Conservation (phyloP, 495 filamentous ascomycete species). For the Podospora anserina region DNA sequence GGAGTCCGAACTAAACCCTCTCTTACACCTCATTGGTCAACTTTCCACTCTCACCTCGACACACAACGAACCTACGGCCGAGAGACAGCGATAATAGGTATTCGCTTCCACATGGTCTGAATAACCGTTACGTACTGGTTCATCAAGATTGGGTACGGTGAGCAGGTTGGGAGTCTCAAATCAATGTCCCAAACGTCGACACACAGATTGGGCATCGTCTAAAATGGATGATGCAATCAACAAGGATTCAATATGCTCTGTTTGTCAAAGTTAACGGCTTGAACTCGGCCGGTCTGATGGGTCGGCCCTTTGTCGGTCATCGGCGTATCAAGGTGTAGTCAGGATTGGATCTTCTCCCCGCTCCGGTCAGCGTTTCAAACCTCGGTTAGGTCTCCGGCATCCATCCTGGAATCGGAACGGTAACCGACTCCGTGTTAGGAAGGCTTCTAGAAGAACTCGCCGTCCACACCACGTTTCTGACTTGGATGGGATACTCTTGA, state of each 20-base stretch:
- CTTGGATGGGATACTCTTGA: not conserved
- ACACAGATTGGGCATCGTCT: not conserved
- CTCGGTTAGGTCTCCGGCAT: constrained; percentile 2
- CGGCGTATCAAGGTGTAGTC: constrained; percentile 6
- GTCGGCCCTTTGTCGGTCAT: constrained; percentile 18
- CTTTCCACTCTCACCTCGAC: not conserved
- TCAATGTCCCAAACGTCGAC: not conserved
- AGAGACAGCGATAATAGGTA: not conserved
- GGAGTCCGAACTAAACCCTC: not conserved
- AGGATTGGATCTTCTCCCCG: not conserved
- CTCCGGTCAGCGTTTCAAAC: not conserved
- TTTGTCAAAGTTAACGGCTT: not conserved
- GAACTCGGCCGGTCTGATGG: not conserved
- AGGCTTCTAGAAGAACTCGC: constrained; percentile 7
- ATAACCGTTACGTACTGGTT: not conserved
- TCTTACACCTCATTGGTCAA: constrained; percentile 2
- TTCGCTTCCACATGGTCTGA: not conserved
- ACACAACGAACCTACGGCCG: not conserved
- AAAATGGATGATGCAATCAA: constrained; percentile 7
- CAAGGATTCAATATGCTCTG: not conserved
- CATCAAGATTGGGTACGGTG: not conserved
- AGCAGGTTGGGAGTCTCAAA: not conserved
- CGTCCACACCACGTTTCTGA: not conserved
- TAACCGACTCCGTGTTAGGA: not conserved
- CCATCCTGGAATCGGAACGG: not conserved